Percentiles rank a stretch among this genome's conserved stretches.
These are phyloP conservation scores for Dictyostelium capitatum DNA, from an alignment of 78 protist species.

Conservation along the genomic window DNA sequence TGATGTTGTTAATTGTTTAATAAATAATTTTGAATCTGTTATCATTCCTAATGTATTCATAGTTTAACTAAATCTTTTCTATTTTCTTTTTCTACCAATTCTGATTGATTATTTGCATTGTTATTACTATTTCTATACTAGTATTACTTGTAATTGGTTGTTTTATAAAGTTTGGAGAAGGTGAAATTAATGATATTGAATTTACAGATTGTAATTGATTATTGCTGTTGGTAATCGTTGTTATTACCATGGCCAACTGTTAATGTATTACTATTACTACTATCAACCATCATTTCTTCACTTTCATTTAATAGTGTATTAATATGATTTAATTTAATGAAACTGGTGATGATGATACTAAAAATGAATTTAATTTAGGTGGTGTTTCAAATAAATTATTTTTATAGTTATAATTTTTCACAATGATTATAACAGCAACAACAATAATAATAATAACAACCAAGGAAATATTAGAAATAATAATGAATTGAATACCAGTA, in stretches of 20 bases:
- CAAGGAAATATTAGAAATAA: too few species aligned
- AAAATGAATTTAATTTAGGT: not conserved
- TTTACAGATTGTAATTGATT: too few species aligned
- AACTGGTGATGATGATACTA: slow-evolving; percentile 20
- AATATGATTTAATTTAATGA: not conserved
- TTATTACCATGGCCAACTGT: too few species aligned
- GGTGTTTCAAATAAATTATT: slow-evolving; percentile 15
- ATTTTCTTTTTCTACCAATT: slow-evolving; percentile 36
- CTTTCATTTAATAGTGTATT: not conserved
- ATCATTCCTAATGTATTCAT: slow-evolving; percentile 19
- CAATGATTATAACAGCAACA: too few species aligned
- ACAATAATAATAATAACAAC: too few species aligned
- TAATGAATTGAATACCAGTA: too few species aligned
- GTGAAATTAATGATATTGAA: not conserved
- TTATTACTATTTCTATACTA: too few species aligned
- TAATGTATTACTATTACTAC: not conserved
- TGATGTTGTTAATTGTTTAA: not conserved
- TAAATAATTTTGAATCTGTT: slow-evolving; percentile 45
- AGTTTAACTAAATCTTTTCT: slow-evolving; percentile 69
- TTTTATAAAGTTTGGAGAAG: not conserved
- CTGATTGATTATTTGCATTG: too few species aligned
- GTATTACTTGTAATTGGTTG: not conserved
- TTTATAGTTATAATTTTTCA: not conserved
- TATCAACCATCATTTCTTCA: too few species aligned
- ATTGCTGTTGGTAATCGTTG: too few species aligned